Evolutionary conservation across 495 filamentous ascomycete genomes (phyloP).

Genomic region (Achaetomiella virescens): DNA sequence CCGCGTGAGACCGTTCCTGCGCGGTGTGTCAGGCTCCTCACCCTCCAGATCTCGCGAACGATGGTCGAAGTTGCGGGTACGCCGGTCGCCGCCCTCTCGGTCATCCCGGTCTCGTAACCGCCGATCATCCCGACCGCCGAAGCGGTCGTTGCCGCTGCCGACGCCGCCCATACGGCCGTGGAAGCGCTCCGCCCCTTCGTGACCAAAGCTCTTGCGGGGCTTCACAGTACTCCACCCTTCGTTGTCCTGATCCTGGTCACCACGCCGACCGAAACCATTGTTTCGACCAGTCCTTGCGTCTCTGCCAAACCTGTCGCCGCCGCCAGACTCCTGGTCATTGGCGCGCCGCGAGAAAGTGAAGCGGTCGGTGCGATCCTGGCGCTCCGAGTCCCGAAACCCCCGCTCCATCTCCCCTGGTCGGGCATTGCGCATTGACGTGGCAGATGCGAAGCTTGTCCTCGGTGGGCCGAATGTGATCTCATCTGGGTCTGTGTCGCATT

Average conservation of each 20-base stretch:
- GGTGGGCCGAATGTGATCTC: conserved; percentile 88
- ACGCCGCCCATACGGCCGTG: conserved; percentile 48
- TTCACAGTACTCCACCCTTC: conserved; percentile 58
- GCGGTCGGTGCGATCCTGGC: conserved; percentile 58
- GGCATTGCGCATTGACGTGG: conserved; percentile 47
- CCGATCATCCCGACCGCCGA: conserved; percentile 32
- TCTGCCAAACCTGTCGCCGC: conserved; percentile 41
- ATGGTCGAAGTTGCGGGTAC: conserved; percentile 44
- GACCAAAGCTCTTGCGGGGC: conserved; percentile 58
- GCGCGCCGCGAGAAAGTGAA: conserved; percentile 61
- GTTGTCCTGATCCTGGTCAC: conserved; percentile 48
- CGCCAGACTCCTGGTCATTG: conserved; percentile 58
- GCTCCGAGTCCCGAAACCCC: conserved; percentile 44
- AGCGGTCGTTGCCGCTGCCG: conserved; percentile 28
- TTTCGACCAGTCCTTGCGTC: conserved; percentile 41
- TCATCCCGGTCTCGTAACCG: conserved; percentile 42
- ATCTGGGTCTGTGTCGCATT: conserved; percentile 54
- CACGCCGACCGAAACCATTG: conserved; percentile 43
- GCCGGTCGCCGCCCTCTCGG: conserved; percentile 49
- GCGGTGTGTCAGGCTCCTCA: conserved; percentile 49
- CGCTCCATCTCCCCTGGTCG: conserved; percentile 49
- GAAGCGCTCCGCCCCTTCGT: conserved; percentile 57
- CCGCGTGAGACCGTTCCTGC: conserved; percentile 47
- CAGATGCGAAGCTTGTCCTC: conserved; percentile 78
- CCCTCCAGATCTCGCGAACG: conserved; percentile 45